Percentiles rank a stretch among this genome's conserved stretches.
Conservation (phyloP, 352 stramenopile species). For the Phytophthora fragariaefolia region DNA sequence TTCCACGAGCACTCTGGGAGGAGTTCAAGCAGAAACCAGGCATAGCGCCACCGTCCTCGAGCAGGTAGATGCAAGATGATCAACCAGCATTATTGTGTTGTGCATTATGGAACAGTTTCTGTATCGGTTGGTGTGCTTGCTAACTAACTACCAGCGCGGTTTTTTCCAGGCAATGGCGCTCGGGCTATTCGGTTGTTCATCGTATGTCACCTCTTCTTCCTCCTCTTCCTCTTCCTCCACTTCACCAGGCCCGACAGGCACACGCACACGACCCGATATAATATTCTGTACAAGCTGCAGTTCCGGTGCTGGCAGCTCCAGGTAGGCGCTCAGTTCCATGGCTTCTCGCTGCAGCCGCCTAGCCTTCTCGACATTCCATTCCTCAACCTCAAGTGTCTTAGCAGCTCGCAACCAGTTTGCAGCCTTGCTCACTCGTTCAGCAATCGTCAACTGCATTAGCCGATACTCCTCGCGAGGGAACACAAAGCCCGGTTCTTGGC, state of each 20-base stretch:
- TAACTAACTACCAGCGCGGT: conserved; percentile 29
- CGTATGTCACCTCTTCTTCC: conserved; percentile 24
- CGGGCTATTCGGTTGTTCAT: conserved; percentile 25
- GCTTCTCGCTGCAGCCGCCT: conserved; percentile 50
- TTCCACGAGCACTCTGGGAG: conserved; percentile 61
- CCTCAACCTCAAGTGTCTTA: conserved; percentile 69
- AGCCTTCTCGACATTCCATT: conserved; percentile 71
- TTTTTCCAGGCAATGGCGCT: conserved; percentile 39
- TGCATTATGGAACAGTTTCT: conserved; percentile 33
- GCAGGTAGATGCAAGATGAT: conserved; percentile 14
- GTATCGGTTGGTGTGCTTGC: conserved; percentile 8
- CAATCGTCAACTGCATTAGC: conserved; percentile 77
- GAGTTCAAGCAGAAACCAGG: conserved; percentile 56
- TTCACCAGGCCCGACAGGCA: conserved; percentile 1
- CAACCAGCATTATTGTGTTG: conserved; percentile 3
- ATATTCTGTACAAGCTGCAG: conserved; percentile 66
- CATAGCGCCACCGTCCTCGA: conserved; percentile 3
- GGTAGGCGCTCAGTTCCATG: conserved; percentile 64
- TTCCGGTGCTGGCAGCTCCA: conserved; percentile 70
- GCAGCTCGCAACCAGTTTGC: conserved; percentile 65
- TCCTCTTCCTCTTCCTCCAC: conserved; percentile 33
- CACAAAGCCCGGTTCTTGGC: conserved; percentile 48
- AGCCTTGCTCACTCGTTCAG: conserved; percentile 70
- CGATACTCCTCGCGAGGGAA: conserved; percentile 75
- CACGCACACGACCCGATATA: conserved; percentile 14